Base-by-base conservation (phyloP, 306 rosid genomes). In the Malus orientalis region DNA sequence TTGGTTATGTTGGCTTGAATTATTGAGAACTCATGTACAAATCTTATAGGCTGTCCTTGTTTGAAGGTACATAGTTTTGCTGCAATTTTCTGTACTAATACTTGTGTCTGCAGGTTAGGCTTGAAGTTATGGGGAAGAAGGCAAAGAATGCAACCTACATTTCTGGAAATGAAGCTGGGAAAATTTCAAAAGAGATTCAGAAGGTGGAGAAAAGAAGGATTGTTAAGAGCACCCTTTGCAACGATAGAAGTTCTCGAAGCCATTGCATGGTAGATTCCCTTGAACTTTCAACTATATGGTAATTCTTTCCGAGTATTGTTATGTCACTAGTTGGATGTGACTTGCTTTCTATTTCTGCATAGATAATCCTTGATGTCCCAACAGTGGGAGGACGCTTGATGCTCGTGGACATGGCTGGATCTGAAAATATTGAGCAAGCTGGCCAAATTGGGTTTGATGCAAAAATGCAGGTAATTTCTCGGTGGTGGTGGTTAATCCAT, bases 371-470 rank as follows among this genome's bases (percentile, higher is more conserved):
- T 53, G 98, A 96, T 78, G 98, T 93, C 62, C 99, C 99, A 19
- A 96, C 90, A 1, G 93, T 91, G 42, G 99, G 99, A 78, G 99
- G 99, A 23, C 84, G 99, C 45, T 80, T 96, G 78, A 96, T 96
- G 96, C 99, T 96, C 53, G 98, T 96, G 7, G 99, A 96, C 83
- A 96, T 96, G 99, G 99, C 99, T 25, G 99, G 99, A 69, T 96
- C 99, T 16, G 99, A 96, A 77, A 93, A 96, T 67, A 96, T 96
- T 29, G 99, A 96, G 79, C 98, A 93, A 89, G 99, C 99, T 67
- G 99, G 99, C 71, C 99, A 96, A 89, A 77, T 76, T 82, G 99
- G 99, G 25, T 88, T 91, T 64, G 99, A 96, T 84, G 99, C 99
- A 65, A 96, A 96, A 92, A 89, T 96, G 99, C 99, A 96, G 99